Evolutionary conservation across 768 basidiomycete genomes (phyloP).

Genomic region (Xerocomus brunneocitrinus): DNA sequence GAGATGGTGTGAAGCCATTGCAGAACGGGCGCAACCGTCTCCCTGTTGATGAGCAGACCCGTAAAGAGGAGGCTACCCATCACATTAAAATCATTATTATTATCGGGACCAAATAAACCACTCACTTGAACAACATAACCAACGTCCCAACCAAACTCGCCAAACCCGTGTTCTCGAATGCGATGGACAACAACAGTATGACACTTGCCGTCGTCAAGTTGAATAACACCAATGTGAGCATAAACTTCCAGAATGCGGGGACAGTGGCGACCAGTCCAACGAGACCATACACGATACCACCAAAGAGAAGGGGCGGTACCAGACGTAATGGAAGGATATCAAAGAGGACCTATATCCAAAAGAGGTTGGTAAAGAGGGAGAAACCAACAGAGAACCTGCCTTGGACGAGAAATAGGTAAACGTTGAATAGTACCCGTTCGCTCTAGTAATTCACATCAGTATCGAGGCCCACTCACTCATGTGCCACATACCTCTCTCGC

Average conservation of each 20-base stretch:
- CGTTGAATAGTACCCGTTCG: constrained; percentile 97
- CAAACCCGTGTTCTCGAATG: constrained; percentile 80
- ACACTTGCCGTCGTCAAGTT: constrained; percentile 94
- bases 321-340: constrained; percentile 93
- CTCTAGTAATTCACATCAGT: constrained; percentile 40
- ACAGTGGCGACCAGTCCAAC: constrained; percentile 93
- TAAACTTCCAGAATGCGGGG: constrained; percentile 94
- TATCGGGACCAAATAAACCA: constrained; percentile 11
- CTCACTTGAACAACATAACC: constrained; percentile 98
- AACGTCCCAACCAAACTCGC: constrained; percentile 93
- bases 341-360: constrained; percentile 67
- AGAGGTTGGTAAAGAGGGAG: background rate
- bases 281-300: constrained; percentile 91
- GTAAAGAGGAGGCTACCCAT: constrained; percentile 81
- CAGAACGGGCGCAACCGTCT: constrained; percentile 66
- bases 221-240: constrained; percentile 92
- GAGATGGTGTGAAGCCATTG: constrained; percentile 88
- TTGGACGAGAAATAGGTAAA: constrained; percentile 97
- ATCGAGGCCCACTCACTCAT: background rate
- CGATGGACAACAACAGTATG: constrained; percentile 85
- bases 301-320: constrained; percentile 92
- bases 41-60: constrained; percentile 91
- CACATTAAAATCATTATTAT: constrained; percentile 4
- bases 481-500: constrained; percentile 75
- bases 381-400: constrained; percentile 32